Conservation (phyloP, 2,329 filamentous ascomycete species). For the Paecilomyces variotii region DNA sequence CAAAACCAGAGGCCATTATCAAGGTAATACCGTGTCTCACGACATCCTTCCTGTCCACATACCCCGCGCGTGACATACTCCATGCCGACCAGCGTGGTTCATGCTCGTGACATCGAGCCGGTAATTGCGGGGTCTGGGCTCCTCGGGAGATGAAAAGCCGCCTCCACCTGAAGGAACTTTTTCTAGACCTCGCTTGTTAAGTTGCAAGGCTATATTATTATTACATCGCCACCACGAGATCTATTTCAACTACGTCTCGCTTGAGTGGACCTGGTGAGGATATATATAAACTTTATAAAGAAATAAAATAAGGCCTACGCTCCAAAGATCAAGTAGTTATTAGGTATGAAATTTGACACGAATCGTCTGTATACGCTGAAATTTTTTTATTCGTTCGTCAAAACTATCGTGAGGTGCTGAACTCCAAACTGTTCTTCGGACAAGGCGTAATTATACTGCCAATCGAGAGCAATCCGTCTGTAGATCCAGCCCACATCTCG, state of each 20-base stretch:
- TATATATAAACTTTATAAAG: too few relatives aligned
- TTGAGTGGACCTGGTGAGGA: neutral
- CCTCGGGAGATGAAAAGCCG: neutral
- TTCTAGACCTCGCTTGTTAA: neutral
- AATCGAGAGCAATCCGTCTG: slow-evolving; percentile 27
- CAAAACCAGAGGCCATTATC: slow-evolving; percentile 74
- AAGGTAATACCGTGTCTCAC: slow-evolving; percentile 62
- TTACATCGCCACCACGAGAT: neutral
- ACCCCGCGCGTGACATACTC: slow-evolving; percentile 39
- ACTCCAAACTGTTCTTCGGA: slow-evolving; percentile 24
- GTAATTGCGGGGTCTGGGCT: neutral
- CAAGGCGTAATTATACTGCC: slow-evolving; percentile 20
- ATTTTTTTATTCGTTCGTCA: slow-evolving; percentile 6
- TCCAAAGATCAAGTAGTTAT: neutral
- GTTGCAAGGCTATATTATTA: neutral
- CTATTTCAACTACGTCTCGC: neutral
- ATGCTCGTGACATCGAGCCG: slow-evolving; percentile 12
- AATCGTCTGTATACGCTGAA: neutral
- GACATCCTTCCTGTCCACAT: slow-evolving; percentile 58
- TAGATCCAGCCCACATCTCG: slow-evolving; percentile 27
- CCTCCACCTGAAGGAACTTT: neutral
- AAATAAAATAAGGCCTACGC: neutral
- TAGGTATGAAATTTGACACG: neutral
- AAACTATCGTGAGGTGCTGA: slow-evolving; percentile 1
- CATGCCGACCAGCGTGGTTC: slow-evolving; percentile 25